These are phyloP conservation scores for Komagataea norvegica DNA, from an alignment of 1,139 yeast species.

Conservation along the genomic window DNA sequence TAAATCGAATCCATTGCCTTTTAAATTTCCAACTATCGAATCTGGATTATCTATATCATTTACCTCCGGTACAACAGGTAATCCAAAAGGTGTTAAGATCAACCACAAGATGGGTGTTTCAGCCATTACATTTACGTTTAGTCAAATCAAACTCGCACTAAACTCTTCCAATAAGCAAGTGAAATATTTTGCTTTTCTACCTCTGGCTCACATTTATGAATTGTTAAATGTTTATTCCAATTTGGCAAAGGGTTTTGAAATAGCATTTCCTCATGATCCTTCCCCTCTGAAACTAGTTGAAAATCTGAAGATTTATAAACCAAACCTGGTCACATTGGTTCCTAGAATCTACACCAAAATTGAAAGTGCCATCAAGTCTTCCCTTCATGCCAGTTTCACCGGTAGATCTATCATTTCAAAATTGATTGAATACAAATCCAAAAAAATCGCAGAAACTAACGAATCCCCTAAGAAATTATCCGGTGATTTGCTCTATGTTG, in stretches of 20 bases:
- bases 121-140: slow-evolving; percentile 23
- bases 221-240: slow-evolving; percentile 16
- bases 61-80: slow-evolving; percentile 47
- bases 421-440: slow-evolving; percentile 35
- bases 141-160: slow-evolving; percentile 4
- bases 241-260: slow-evolving; percentile 20
- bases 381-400: slow-evolving; percentile 39
- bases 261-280: slow-evolving; percentile 38
- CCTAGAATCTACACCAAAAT: slow-evolving; percentile 59
- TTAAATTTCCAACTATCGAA: slow-evolving; percentile 41
- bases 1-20: slow-evolving; percentile 4
- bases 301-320: slow-evolving; percentile 48
- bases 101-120: slow-evolving; percentile 33
- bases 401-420: slow-evolving; percentile 35
- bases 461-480: slow-evolving; percentile 28
- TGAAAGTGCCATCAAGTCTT: slow-evolving; percentile 50
- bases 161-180: slow-evolving; percentile 4
- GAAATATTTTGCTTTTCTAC: slow-evolving; percentile 32
- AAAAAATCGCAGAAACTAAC: slow-evolving; percentile 29
- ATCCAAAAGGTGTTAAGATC: slow-evolving; percentile 39
- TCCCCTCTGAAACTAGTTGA: slow-evolving; percentile 38
- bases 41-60: slow-evolving; percentile 63
- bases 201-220: slow-evolving; percentile 49
- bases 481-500: slow-evolving; percentile 24
- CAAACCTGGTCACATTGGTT: slow-evolving; percentile 47